Percentiles rank a stretch among this genome's conserved stretches.
Conservation (phyloP, 179 eudicot species). For the Silene noctiflora region DNA sequence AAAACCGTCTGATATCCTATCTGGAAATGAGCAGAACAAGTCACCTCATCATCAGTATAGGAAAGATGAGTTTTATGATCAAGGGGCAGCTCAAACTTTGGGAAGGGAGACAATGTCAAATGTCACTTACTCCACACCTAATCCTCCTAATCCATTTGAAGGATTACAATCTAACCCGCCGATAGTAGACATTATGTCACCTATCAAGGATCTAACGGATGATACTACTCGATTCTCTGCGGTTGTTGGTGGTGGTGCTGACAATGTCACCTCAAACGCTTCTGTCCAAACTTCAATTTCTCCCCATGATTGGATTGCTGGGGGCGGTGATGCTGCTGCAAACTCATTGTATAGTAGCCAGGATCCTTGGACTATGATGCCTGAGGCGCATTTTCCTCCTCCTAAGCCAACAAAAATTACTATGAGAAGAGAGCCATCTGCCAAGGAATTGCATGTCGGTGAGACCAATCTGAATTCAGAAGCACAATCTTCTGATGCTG, state of each 20-base stretch:
- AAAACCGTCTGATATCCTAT: conserved; percentile 37
- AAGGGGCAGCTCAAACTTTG: conserved; percentile 26
- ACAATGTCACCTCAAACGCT: conserved; percentile 24
- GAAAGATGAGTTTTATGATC: conserved; percentile 40
- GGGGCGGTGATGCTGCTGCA: conserved; percentile 41
- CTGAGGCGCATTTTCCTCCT: conserved; percentile 69
- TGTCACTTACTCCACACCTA: conserved; percentile 22
- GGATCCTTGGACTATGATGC: conserved; percentile 80
- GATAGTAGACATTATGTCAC: conserved; percentile 31
- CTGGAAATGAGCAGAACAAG: conserved; percentile 35
- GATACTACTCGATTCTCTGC: conserved; percentile 33
- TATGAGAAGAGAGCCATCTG: conserved; percentile 45
- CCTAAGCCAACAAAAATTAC: conserved; percentile 64
- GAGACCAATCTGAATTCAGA: conserved; percentile 33
- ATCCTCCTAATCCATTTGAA: conserved; percentile 30
- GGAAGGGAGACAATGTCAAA: conserved; percentile 34
- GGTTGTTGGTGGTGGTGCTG: conserved; percentile 29
- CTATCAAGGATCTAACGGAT: conserved; percentile 38
- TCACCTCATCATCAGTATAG: conserved; percentile 30
- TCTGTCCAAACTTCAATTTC: conserved; percentile 25
- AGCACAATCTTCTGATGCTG: conserved; percentile 38
- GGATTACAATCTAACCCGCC: conserved; percentile 32
- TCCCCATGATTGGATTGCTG: conserved; percentile 42
- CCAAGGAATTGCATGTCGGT: conserved; percentile 39
- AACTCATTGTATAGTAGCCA: conserved; percentile 64